These are phyloP conservation scores for Astrothelium subdiscretum DNA, from an alignment of 495 filamentous ascomycete genomes.

Conservation along the genomic window DNA sequence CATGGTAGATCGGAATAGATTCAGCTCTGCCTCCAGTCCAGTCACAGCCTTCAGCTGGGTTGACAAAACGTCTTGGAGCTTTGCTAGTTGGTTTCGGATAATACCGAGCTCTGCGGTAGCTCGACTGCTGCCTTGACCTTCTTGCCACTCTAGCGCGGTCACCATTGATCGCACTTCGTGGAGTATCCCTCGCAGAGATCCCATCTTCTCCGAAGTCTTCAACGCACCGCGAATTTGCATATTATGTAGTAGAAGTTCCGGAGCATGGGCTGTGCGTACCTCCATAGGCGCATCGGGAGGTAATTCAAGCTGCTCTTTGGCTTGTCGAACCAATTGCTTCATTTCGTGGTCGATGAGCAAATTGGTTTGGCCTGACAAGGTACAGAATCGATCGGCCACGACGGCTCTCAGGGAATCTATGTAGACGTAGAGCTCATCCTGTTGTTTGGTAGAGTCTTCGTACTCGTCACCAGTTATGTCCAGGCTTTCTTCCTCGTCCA, in stretches of 20 bases:
- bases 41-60: conserved; percentile 53
- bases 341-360: conserved; percentile 70
- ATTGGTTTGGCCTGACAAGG: conserved; percentile 63
- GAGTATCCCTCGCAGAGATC: conserved; percentile 58
- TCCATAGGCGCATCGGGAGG: conserved; percentile 48
- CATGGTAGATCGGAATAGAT: conserved; percentile 62
- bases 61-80: conserved; percentile 46
- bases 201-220: conserved; percentile 44
- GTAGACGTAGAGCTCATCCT: conserved; percentile 78
- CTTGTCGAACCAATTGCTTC: conserved; percentile 44
- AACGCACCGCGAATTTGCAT: conserved; percentile 42
- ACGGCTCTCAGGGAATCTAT: conserved; percentile 62
- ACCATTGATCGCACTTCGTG: conserved; percentile 54
- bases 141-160: conserved; percentile 49
- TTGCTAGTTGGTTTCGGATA: conserved; percentile 42
- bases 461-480: conserved; percentile 83
- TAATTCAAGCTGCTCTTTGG: conserved; percentile 52
- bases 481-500: conserved; percentile 67
- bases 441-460: conserved; percentile 70
- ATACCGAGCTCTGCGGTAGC: conserved; percentile 54
- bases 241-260: conserved; percentile 52
- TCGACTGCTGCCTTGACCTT: conserved; percentile 47
- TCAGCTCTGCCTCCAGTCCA: conserved; percentile 56
- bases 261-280: conserved; percentile 60
- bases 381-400: conserved; percentile 66